Conservation (phyloP, 2,329 filamentous ascomycete genomes). For the Ophiocordyceps camponoti-saundersi region DNA sequence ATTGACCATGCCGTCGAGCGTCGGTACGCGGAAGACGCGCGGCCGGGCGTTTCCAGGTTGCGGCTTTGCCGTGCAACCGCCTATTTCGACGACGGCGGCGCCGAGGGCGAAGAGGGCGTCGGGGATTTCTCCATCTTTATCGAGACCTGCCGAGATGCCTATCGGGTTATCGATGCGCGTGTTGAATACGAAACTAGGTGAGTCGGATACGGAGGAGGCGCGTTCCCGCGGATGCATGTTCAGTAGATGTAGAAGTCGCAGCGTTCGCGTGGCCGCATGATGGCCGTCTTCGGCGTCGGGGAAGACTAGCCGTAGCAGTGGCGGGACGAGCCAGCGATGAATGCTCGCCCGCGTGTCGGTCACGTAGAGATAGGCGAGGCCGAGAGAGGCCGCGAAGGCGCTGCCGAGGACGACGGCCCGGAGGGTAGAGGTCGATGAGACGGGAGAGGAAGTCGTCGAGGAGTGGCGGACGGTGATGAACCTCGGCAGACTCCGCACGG, state of each 20-base stretch:
- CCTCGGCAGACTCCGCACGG: neutral
- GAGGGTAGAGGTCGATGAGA: slow-evolving; percentile 6
- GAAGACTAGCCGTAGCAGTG: slow-evolving; percentile 45
- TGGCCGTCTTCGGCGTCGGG: slow-evolving; percentile 87
- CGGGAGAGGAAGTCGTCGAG: slow-evolving; percentile 13
- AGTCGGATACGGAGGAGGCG: slow-evolving; percentile 18
- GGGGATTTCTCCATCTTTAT: slow-evolving; percentile 85
- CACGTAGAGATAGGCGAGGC: slow-evolving; percentile 45
- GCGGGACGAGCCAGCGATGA: slow-evolving; percentile 52
- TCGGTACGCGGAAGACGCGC: slow-evolving; percentile 72
- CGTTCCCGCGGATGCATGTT: slow-evolving; percentile 74
- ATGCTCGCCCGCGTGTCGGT: slow-evolving; percentile 58
- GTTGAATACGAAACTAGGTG: slow-evolving; percentile 48
- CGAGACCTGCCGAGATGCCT: slow-evolving; percentile 86
- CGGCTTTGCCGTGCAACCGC: slow-evolving; percentile 73
- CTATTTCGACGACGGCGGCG: slow-evolving; percentile 77
- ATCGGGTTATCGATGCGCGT: slow-evolving; percentile 68
- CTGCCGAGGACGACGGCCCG: slow-evolving; percentile 21
- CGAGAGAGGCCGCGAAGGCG: slow-evolving; percentile 22
- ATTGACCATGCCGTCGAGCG: slow-evolving; percentile 79
- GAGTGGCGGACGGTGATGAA: slow-evolving; percentile 8
- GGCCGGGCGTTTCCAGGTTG: slow-evolving; percentile 80
- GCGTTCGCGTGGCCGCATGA: slow-evolving; percentile 51
- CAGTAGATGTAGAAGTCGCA: slow-evolving; percentile 58
- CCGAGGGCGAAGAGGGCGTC: slow-evolving; percentile 73